Conservation (phyloP, 163 green algal species). For the Prototheca wickerhamii region DNA sequence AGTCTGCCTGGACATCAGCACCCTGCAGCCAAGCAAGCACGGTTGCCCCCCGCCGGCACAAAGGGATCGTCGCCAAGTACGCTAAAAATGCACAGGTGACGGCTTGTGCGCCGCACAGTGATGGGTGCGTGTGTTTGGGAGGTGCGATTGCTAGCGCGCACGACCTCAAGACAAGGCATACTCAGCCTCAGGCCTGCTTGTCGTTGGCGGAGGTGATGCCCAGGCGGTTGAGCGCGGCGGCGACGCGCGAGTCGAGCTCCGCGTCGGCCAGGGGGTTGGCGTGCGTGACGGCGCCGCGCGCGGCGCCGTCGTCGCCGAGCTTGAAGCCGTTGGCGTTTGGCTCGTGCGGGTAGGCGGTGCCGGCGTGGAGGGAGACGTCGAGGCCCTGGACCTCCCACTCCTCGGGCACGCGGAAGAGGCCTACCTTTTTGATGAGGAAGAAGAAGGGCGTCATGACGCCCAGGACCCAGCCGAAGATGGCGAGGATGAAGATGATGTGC, state of each 20-base stretch:
- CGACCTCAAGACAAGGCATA: too few relatives aligned
- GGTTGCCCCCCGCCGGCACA: too few relatives aligned
- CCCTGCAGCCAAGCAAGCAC: too few relatives aligned
- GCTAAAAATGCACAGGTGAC: too few relatives aligned
- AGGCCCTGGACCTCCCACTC: conserved; percentile 73
- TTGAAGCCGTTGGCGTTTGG: conserved; percentile 3
- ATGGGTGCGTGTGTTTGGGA: neutral
- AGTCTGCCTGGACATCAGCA: too few relatives aligned
- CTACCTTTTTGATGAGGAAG: conserved; percentile 49
- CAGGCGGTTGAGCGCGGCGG: neutral
- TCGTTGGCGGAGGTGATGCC: neutral
- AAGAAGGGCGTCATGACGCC: conserved; percentile 67
- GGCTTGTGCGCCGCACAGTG: neutral
- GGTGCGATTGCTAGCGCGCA: too few relatives aligned
- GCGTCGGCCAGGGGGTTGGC: neutral
- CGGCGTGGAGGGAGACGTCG: conserved; percentile 67
- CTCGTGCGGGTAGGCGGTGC: conserved; percentile 49
- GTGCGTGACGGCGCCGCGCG: conserved; percentile 5
- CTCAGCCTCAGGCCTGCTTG: conserved; percentile 2
- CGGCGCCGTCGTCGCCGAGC: neutral
- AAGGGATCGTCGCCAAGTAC: too few relatives aligned
- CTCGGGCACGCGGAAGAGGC: conserved; percentile 56
- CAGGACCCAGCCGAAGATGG: conserved; percentile 51
- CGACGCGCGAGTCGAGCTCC: neutral
- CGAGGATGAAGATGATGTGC: conserved; percentile 51